Base-by-base conservation (phyloP, 345 rosid species). In the Noccaea bulbosa region DNA sequence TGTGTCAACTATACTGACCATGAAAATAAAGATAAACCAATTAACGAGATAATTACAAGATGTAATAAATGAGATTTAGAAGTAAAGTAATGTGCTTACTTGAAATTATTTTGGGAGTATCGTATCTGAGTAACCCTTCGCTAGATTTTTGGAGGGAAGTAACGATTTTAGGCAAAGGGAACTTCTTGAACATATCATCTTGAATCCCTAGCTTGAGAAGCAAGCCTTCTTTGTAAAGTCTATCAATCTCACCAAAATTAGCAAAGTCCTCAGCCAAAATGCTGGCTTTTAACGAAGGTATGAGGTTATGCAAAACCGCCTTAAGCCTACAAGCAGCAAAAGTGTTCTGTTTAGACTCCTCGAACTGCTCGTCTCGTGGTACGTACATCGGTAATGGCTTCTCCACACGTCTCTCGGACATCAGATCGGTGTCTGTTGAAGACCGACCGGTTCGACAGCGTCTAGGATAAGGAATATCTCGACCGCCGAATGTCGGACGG, bases 321-420 rank as follows among this genome's bases (percentile, higher is more conserved):
- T 81, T 83, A 33, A 92, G 87, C 73, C 98, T 85, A 44, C 97
- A 96, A 1, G 87, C 72, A 9, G 91, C 84, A 79, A 95, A 88
- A 0, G 96, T 54, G 34, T 82, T 70, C 52, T 62, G 69, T 69
- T 95, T 95, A 0, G 87, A 73, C 83, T 95, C 97, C 81, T 92
- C 99, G 51, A 95, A 95, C 57, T 80, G 96, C 71, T 95, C 99
- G 44, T 95, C 99, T 54, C 98, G 82, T 0, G 99, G 99, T 59
- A 95, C 99, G 16, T 95, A 95, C 30, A 86, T 72, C 5, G 99
- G 99, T 68, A 48, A 30, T 34, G 99, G 99, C 83, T 92, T 95
- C 88, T 95, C 99, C 1, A 90, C 88, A 2, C 98, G 82, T 66
- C 92, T 83, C 80, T 95, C 99, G 1, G 91, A 96, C 53, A 46